phyloP scores from a whole-genome alignment of 352 stramenopile genomes.

The Peronospora belbahrii region DNA sequence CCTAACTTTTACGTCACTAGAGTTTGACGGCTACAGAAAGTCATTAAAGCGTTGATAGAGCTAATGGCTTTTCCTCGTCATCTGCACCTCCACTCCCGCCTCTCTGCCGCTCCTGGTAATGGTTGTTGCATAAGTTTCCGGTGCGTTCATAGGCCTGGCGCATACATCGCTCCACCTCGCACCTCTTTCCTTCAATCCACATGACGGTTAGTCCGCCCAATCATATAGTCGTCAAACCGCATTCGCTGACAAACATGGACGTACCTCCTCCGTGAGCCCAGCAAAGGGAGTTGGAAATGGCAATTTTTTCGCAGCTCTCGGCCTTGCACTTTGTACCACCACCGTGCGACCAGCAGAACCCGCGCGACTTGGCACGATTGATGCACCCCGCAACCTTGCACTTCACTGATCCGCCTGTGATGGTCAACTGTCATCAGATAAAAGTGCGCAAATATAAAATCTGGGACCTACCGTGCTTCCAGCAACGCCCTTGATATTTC shows the following conservation, averaged over 20 bases:
- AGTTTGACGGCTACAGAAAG: conserved; percentile 12
- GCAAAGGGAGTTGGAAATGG: conserved; percentile 68
- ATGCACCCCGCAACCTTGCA: conserved; percentile 65
- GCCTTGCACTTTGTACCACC: conserved; percentile 76
- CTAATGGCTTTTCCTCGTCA: conserved; percentile 20
- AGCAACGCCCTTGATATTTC: conserved; percentile 68
- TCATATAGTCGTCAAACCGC: background rate
- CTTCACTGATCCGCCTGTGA: conserved; percentile 49
- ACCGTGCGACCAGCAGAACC: conserved; percentile 81
- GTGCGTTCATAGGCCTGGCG: conserved; percentile 67
- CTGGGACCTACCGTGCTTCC: conserved; percentile 42
- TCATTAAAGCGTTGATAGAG: conserved; percentile 11
- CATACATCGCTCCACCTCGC: conserved; percentile 43
- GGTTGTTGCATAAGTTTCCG: conserved; percentile 64
- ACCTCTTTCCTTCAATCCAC: conserved; percentile 37
- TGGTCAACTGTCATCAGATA: background rate
- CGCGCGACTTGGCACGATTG: conserved; percentile 80
- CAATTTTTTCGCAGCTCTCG: conserved; percentile 64
- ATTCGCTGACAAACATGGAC: background rate
- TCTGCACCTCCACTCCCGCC: conserved; percentile 4
- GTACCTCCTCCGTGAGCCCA: conserved; percentile 71
- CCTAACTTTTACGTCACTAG: conserved; percentile 4
- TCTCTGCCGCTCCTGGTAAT: conserved; percentile 36
- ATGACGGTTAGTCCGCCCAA: background rate
- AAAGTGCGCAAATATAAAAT: background rate